A percentile compares a stretch with the other conserved stretches of the same genome.
These are phyloP conservation scores for Huntiella savannae DNA, from an alignment of 2,329 filamentous ascomycete genomes.

Conservation along the genomic window DNA sequence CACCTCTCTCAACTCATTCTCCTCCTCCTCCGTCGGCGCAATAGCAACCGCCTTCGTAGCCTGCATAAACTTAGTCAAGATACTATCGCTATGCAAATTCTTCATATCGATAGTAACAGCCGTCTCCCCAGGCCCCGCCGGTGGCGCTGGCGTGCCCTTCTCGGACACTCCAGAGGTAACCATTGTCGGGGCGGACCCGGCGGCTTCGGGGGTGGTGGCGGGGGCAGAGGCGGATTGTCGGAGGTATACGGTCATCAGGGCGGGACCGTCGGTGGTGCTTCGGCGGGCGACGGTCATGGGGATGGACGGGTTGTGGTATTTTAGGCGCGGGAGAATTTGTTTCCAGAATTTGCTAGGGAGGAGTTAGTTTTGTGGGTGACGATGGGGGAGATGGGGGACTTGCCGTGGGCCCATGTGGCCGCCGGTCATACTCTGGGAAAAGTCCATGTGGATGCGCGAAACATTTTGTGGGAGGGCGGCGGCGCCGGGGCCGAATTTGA, in stretches of 20 bases:
- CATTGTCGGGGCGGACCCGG: slow-evolving; percentile 20
- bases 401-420: slow-evolving; percentile 61
- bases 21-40: slow-evolving; percentile 38
- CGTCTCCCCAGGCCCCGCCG: slow-evolving; percentile 29
- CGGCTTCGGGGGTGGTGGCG: slow-evolving; percentile 14
- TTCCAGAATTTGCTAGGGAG: slow-evolving; percentile 67
- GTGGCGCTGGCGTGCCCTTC: slow-evolving; percentile 25
- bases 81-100: slow-evolving; percentile 37
- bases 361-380: slow-evolving; percentile 14
- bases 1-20: slow-evolving; percentile 22
- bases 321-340: slow-evolving; percentile 62
- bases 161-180: slow-evolving; percentile 28
- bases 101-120: slow-evolving; percentile 44
- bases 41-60: slow-evolving; percentile 42
- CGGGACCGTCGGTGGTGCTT: slow-evolving; percentile 31
- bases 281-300: slow-evolving; percentile 67
- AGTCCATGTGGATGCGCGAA: slow-evolving; percentile 56
- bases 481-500: slow-evolving; percentile 69
- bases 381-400: slow-evolving; percentile 13
- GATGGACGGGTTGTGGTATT: slow-evolving; percentile 81
- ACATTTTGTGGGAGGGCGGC: slow-evolving; percentile 61
- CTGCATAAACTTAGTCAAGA: slow-evolving; percentile 41
- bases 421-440: slow-evolving; percentile 38
- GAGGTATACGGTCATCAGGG: slow-evolving; percentile 48
- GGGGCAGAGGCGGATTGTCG: slow-evolving; percentile 19